Conservation (phyloP, 768 basidiomycete species). For the Sistotremastrum suecicum region DNA sequence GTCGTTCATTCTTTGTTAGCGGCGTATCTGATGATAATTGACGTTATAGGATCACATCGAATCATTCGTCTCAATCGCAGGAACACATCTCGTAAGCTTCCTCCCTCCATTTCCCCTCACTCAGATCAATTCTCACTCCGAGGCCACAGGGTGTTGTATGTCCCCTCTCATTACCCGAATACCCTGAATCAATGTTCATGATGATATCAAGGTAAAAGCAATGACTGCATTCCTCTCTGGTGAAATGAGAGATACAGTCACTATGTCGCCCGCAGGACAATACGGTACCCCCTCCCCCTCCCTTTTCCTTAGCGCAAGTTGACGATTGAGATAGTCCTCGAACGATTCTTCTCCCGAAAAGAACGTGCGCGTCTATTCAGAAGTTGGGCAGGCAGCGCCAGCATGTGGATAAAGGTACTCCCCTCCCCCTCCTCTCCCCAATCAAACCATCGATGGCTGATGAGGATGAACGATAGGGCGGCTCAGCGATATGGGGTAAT, state of each 20-base stretch:
- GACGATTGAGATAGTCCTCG: constrained; percentile 36
- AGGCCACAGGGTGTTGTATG: constrained; percentile 58
- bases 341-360: constrained; percentile 79
- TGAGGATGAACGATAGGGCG: constrained; percentile 37
- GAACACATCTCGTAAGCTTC: constrained; percentile 62
- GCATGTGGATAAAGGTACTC: constrained; percentile 85
- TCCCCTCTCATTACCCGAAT: too few species aligned
- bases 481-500: constrained; percentile 75
- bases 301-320: constrained; percentile 10
- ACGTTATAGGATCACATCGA: constrained; percentile 61
- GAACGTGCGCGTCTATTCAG: constrained; percentile 86
- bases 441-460: not conserved
- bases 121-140: constrained; percentile 1
- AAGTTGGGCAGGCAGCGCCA: constrained; percentile 89
- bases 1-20: not conserved
- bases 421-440: not conserved
- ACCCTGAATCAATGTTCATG: too few species aligned
- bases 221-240: constrained; percentile 93
- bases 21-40: not conserved
- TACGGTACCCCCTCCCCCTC: constrained; percentile 33
- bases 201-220: constrained; percentile 67
- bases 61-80: constrained; percentile 70
- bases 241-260: constrained; percentile 90
- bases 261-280: constrained; percentile 68
- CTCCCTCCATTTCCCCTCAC: not conserved